phyloP scores from a whole-genome alignment of 257 asterid genomes.

The Rubia yunnanensis region DNA sequence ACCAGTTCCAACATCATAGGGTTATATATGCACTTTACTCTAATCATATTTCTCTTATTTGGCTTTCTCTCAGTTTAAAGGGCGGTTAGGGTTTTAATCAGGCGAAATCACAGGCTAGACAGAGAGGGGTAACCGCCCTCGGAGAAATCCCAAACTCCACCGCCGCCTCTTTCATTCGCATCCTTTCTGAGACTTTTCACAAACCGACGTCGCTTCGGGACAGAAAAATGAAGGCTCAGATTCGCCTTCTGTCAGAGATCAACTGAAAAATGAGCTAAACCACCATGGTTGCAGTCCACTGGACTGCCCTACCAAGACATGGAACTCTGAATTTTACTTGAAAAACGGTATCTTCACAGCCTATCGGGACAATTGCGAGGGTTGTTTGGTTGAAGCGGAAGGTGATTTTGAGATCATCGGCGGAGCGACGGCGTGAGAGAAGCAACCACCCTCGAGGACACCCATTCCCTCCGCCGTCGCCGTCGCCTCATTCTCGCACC shows the following conservation, averaged over 20 bases:
- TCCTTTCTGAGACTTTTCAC: not conserved
- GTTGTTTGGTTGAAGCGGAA: not conserved
- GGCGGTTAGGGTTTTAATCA: not conserved
- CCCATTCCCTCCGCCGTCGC: constrained; percentile 10
- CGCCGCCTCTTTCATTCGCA: not conserved
- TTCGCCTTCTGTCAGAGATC: constrained; percentile 18
- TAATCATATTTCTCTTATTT: no score
- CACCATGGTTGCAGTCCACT: constrained; percentile 16
- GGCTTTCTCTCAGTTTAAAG: not conserved
- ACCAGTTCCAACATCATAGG: no score
- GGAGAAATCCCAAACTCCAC: not conserved
- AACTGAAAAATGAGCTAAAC: not conserved
- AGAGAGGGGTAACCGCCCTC: constrained; percentile 28
- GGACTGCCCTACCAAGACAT: constrained; percentile 19
- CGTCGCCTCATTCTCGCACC: constrained; percentile 17
- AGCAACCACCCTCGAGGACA: constrained; percentile 16
- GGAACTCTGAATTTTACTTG: constrained; percentile 4
- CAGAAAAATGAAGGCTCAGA: constrained; percentile 10
- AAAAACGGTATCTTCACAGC: constrained; percentile 8
- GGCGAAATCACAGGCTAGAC: constrained; percentile 16
- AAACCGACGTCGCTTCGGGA: no score
- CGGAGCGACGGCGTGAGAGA: constrained; percentile 8
- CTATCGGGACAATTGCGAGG: not conserved
- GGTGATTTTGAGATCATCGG: constrained; percentile 17
- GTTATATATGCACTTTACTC: no score